A percentile compares a stretch with the other conserved stretches of the same genome.
Evolutionary conservation across 2,329 filamentous ascomycete genomes (phyloP).

Genomic region (Beauveria caledonica): DNA sequence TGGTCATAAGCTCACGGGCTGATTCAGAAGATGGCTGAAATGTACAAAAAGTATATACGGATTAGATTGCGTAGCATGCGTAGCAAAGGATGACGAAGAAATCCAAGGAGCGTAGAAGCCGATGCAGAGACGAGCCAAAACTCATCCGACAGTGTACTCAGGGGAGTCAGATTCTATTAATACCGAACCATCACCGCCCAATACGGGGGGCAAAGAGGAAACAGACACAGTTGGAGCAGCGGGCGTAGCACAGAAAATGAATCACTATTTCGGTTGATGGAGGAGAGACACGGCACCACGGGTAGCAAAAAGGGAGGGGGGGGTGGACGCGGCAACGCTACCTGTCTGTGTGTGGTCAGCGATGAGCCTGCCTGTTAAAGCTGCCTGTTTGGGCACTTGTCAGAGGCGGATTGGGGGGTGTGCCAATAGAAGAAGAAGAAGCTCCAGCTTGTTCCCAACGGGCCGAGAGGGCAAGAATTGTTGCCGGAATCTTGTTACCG

Average conservation of each 20-base stretch:
- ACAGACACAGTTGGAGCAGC: neutral
- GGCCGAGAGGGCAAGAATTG: neutral
- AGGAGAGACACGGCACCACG: neutral
- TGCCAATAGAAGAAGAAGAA: neutral
- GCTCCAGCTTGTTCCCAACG: neutral
- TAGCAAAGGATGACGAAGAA: neutral
- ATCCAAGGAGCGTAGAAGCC: neutral
- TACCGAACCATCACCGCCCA: slow-evolving; percentile 1
- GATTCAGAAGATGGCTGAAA: neutral
- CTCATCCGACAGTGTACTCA: neutral
- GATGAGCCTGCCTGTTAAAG: neutral
- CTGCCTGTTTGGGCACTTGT: neutral
- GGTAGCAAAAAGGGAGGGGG: neutral
- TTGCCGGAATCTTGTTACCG: slow-evolving; percentile 1
- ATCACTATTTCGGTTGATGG: neutral
- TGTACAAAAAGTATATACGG: no score
- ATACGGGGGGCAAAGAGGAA: neutral
- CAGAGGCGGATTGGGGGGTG: neutral
- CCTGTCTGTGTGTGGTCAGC: neutral
- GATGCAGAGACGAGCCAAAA: neutral
- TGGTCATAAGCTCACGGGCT: neutral
- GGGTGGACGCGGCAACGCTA: neutral
- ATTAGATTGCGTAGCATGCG: neutral
- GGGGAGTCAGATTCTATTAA: neutral
- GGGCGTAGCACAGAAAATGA: slow-evolving; percentile 2